Base-by-base conservation (phyloP, 805 yeast species). In the Cyberlindnera mycetangii region DNA sequence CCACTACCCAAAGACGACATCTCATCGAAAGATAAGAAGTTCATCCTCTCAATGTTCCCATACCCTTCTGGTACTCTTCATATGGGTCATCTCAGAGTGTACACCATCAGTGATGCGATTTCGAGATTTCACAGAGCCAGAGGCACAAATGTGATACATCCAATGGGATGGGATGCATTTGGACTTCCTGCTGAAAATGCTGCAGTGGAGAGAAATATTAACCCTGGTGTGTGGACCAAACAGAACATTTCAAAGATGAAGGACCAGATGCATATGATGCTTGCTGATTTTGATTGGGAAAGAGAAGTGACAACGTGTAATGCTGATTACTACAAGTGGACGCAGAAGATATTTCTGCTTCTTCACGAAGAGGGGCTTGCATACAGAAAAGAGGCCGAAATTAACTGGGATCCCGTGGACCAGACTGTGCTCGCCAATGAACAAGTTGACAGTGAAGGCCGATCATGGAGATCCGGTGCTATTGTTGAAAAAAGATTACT, bases 111-210 rank as follows among this genome's bases (percentile, higher is more conserved):
- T 54, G 99, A 93, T 63, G 84, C 81, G 2, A 60, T 93, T 32
- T 76, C 95, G 1, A 70, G 98, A 52, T 92, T 77, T 62, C 77
- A 87, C 52, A 71, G 93, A 51, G 74, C 87, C 66, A 77, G 75
- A 40, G 97, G 97, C 1, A 76, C 73, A 53, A 68, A 81, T 31
- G 96, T 92, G 12, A 71, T 92, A 2, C 96, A 93, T 60, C 97
- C 98, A 0, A 90, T 93, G 95, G 99, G 99, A 0, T 93, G 97
- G 97, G 99, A 93, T 70, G 96, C 98, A 0, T 93, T 93, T 72
- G 99, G 99, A 1, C 70, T 93, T 21, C 99, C 99, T 0, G 99
- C 99, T 1, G 99, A 93, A 62, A 93, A 93, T 63, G 99, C 99
- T 0, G 99, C 99, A 0, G 82, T 89, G 24, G 96, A 90, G 62